These are phyloP conservation scores for Macrophomina pseudophaseolina DNA, from an alignment of 2,329 filamentous ascomycete species.

Conservation along the genomic window DNA sequence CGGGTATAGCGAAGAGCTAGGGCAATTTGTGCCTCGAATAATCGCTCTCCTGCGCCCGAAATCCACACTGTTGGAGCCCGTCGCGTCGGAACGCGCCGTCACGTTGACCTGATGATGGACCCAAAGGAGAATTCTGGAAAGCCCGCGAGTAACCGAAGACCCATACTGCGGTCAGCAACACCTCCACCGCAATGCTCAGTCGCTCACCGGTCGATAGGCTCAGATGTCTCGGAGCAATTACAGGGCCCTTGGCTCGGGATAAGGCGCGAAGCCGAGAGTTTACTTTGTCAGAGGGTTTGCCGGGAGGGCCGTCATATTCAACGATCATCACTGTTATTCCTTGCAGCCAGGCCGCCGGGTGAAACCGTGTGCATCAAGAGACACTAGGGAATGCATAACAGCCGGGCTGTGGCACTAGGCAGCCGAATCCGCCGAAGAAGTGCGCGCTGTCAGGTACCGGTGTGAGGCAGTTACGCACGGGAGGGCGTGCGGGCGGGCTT, in stretches of 20 bases:
- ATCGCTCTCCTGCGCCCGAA: background rate
- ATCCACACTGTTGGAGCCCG: background rate
- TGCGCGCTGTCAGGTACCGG: conserved; percentile 1
- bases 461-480: conserved; percentile 9
- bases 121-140: conserved; percentile 2
- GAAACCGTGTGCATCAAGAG: conserved; percentile 9
- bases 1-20: too few species aligned
- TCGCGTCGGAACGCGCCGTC: conserved; percentile 10
- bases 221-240: conserved; percentile 12
- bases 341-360: conserved; percentile 6
- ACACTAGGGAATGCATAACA: conserved; percentile 18
- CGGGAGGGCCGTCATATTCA: background rate
- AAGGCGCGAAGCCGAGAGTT: background rate
- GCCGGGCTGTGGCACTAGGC: background rate
- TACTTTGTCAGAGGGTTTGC: background rate
- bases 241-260: background rate
- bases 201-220: background rate
- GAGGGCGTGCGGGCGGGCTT: conserved; percentile 1
- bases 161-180: background rate
- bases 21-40: background rate
- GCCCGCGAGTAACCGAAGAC: conserved; percentile 13
- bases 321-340: background rate
- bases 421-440: background rate
- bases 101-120: conserved; percentile 10
- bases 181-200: background rate